Percentiles rank a stretch among this genome's conserved stretches.
These are phyloP conservation scores for Colletotrichum caudatum DNA, from an alignment of 2,329 filamentous ascomycete species.

Conservation along the genomic window DNA sequence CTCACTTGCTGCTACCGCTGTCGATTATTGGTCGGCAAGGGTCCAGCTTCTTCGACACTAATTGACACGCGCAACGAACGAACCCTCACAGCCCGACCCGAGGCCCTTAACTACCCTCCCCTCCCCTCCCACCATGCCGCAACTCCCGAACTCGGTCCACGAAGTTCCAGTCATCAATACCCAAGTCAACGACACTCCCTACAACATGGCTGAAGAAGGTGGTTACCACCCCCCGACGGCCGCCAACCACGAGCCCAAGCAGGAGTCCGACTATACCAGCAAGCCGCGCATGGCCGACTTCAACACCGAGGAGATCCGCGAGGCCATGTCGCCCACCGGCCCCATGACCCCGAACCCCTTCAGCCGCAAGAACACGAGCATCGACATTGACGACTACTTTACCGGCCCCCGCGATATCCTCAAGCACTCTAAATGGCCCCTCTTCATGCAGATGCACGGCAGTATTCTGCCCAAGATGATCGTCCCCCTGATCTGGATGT, in stretches of 20 bases:
- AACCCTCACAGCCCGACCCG: not conserved
- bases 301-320: slow-evolving; percentile 43
- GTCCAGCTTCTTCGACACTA: not conserved
- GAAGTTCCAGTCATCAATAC: slow-evolving; percentile 36
- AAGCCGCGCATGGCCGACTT: slow-evolving; percentile 33
- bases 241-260: slow-evolving; percentile 5
- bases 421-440: slow-evolving; percentile 81
- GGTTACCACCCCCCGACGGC: slow-evolving; percentile 21
- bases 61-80: slow-evolving; percentile 9
- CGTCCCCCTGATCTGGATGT: slow-evolving; percentile 73
- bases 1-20: slow-evolving; percentile 8
- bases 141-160: slow-evolving; percentile 8
- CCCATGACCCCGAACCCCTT: slow-evolving; percentile 49
- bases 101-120: not conserved
- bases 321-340: slow-evolving; percentile 49
- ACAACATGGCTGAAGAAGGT: slow-evolving; percentile 38
- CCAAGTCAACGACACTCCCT: slow-evolving; percentile 12
- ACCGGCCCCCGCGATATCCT: slow-evolving; percentile 76
- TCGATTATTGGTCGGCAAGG: slow-evolving; percentile 4
- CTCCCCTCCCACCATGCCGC: slow-evolving; percentile 15
- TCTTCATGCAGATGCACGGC: slow-evolving; percentile 81
- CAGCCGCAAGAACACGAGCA: slow-evolving; percentile 50
- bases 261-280: slow-evolving; percentile 18
- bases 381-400: slow-evolving; percentile 72
- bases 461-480: slow-evolving; percentile 81